Evolutionary conservation across 2,329 filamentous ascomycete species (phyloP), one percentile per base, ranked within the genome.

Genomic region (Apiospora marii): DNA sequence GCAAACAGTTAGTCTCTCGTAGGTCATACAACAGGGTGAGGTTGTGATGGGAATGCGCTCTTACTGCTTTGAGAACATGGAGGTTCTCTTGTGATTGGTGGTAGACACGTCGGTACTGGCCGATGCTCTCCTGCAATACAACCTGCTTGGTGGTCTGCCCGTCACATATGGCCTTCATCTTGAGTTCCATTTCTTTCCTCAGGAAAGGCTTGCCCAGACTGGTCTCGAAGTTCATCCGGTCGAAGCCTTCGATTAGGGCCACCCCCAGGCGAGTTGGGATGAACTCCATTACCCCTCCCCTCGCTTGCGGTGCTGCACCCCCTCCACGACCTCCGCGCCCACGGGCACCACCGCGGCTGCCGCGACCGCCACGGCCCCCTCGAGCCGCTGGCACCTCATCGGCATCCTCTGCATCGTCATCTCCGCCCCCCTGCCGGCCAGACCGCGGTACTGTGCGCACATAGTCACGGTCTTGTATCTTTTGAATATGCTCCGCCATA

Each of bases 401-500:
- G 27, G 80, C 82, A 44, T 82, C 84, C 48, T 83, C 84, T 19
- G 78, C 84, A 7, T 80, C 83, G 53, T 80, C 82, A 10, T 80
- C 83, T 53, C 80, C 82, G 37, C 81, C 83, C 72, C 81, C 77
- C 72, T 80, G 73, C 71, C 79, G 76, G 46, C 82, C 80, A 75
- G 81, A 79, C 77, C 79, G 87, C 80, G 83, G 90, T 80, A 80
- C 84, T 1, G 93, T 92, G 72, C 91, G 90, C 69, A 95, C 96
- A 79, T 99, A 99, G 77, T 95, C 88, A 73, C 96, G 88, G 73
- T 95, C 91, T 82, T 98, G 95, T 78, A 99, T 97, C 83, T 96
- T 99, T 73, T 94, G 91, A 78, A 99, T 99, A 80, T 99, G 96
- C 78, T 99, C 96, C 0, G 96, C 96, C 96, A 99, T 99, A 0